Conservation (phyloP, 495 filamentous ascomycete genomes). For the Daldinia bambusicola region DNA sequence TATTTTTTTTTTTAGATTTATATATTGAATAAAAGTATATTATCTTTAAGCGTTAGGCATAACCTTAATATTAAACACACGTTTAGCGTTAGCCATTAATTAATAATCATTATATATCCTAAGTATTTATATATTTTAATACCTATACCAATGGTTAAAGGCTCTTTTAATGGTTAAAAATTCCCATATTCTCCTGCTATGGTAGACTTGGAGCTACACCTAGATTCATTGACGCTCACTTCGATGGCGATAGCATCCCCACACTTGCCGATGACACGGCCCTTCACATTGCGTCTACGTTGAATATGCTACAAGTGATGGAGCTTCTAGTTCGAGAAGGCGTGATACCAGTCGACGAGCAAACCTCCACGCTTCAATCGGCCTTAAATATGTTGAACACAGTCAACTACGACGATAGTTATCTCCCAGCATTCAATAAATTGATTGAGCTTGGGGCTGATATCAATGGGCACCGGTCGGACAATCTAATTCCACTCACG, state of each 20-base stretch:
- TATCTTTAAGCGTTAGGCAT: too few species aligned
- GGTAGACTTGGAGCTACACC: neutral
- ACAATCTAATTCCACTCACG: neutral
- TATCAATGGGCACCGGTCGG: neutral
- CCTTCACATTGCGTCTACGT: slow-evolving; percentile 1
- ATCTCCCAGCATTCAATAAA: neutral
- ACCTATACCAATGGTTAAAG: too few species aligned
- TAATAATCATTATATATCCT: too few species aligned
- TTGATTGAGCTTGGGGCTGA: slow-evolving; percentile 24
- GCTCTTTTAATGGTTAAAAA: too few species aligned
- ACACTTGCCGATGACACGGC: neutral
- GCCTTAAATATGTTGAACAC: neutral
- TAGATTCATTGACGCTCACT: neutral
- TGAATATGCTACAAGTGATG: neutral
- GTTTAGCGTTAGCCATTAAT: too few species aligned
- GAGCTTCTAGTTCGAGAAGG: slow-evolving; percentile 7
- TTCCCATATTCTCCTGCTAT: too few species aligned
- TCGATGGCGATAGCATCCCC: too few species aligned
- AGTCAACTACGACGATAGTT: too few species aligned
- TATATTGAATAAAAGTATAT: too few species aligned
- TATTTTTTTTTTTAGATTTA: too few species aligned
- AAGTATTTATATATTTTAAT: too few species aligned
- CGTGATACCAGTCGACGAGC: neutral
- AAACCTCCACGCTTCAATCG: neutral
- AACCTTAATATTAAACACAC: too few species aligned